Conservation (phyloP, 192 early-diverging fungal species). For the Coemansia reversa region DNA sequence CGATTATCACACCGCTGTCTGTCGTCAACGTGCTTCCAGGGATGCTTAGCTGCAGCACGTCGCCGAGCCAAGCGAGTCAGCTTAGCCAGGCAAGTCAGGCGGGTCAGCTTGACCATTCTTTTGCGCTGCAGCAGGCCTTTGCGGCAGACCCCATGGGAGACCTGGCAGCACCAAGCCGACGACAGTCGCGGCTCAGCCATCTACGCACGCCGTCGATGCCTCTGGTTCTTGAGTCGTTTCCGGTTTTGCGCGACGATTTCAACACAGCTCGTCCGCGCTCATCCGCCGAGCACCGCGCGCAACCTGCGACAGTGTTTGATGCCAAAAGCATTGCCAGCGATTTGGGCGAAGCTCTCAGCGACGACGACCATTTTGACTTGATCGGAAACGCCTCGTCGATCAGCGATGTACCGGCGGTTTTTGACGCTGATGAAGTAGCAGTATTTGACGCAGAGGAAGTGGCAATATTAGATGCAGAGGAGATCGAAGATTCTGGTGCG, state of each 20-base stretch:
- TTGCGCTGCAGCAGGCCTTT: conserved; percentile 19
- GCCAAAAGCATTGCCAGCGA: conserved; percentile 24
- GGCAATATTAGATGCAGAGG: conserved; percentile 31
- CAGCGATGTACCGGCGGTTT: background rate
- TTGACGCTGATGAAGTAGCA: background rate
- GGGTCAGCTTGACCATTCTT: background rate
- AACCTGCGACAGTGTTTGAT: conserved; percentile 18
- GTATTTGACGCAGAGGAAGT: conserved; percentile 38
- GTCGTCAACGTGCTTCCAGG: conserved; percentile 46
- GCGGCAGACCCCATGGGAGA: conserved; percentile 12
- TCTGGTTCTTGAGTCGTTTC: conserved; percentile 6
- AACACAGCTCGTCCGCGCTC: conserved; percentile 16
- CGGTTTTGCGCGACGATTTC: background rate
- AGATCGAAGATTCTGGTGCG: conserved; percentile 12
- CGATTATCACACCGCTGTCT: conserved; percentile 39
- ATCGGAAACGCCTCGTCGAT: conserved; percentile 35
- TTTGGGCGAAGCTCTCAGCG: conserved; percentile 6
- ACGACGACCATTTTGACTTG: conserved; percentile 31
- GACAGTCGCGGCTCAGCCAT: conserved; percentile 12
- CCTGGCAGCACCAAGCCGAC: background rate
- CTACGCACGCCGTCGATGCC: conserved; percentile 26
- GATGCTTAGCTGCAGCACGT: conserved; percentile 14
- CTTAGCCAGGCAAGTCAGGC: conserved; percentile 3
- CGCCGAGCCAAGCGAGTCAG: conserved; percentile 21
- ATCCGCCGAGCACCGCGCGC: background rate